Base-by-base conservation (phyloP, 1,139 yeast species). In the Zygosaccharomyces pseudobailii region DNA sequence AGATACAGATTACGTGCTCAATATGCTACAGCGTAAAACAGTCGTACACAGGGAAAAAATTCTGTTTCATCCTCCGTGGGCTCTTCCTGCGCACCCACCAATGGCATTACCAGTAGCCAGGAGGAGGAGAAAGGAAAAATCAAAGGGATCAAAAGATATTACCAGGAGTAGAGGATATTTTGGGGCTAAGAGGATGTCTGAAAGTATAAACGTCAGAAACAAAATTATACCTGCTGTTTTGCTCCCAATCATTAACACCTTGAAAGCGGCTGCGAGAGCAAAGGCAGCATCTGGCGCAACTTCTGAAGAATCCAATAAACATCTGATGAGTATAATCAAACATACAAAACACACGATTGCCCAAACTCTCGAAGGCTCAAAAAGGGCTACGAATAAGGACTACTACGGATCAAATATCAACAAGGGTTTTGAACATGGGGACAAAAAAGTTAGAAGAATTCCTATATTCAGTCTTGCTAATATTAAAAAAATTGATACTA, bases 301-400 rank as follows among this genome's bases (percentile, higher is more conserved):
- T 7, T 59, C 66, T 2, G 67, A 63, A 39, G 65, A 63, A 31
- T 58, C 65, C 6, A 55, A 62, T 5, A 56, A 48, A 42, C 65
- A 62, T 43, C 41, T 64, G 30, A 54, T 59, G 43, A 53, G 59
- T 10, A 62, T 64, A 58, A 71, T 51, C 57, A 59, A 62, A 33
- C 63, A 61, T 31, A 62, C 68, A 3, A 62, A 63, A 40, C 51
- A 79, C 43, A 76, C 87, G 0, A 82, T 83, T 37, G 87, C 87
- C 0, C 84, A 82, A 54, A 78, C 87, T 0, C 67, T 83, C 52
- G 85, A 85, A 0, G 59, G 75, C 43, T 80, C 82, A 46, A 67
- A 86, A 37, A 51, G 50, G 24, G 53, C 47, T 37, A 41, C 45
- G 7, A 19, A 36, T 5, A 45, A 48, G 23, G 51, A 50, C 19